Conservation (phyloP, 805 yeast genomes). For the Candida krabiensis region DNA sequence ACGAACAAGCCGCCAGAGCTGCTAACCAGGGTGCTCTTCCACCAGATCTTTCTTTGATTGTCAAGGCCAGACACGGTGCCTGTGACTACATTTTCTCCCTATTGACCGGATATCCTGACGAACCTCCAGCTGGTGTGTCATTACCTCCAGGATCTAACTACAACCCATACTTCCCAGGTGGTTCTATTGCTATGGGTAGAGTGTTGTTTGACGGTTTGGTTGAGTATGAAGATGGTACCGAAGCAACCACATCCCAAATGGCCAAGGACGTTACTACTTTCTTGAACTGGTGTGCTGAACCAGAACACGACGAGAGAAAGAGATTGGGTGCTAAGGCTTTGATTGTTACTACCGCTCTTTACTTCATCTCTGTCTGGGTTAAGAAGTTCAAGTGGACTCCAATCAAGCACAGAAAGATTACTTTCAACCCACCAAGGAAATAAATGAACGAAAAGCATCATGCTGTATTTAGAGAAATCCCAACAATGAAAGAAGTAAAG, state of each 20-base stretch:
- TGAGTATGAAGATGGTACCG: slow-evolving; percentile 98
- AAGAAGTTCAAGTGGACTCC: slow-evolving; percentile 99
- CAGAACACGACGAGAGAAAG: slow-evolving; percentile 98
- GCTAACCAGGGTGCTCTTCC: slow-evolving; percentile 99
- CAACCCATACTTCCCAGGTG: slow-evolving; percentile 99
- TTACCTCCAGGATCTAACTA: slow-evolving; percentile 95
- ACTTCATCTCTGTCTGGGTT: slow-evolving; percentile 82
- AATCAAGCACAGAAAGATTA: slow-evolving; percentile 91
- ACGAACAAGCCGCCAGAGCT: slow-evolving; percentile 99
- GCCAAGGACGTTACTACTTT: slow-evolving; percentile 96
- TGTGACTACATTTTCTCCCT: slow-evolving; percentile 92
- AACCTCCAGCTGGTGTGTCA: slow-evolving; percentile 95
- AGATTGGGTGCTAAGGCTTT: slow-evolving; percentile 93
- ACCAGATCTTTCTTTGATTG: slow-evolving; percentile 94
- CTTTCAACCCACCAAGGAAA: slow-evolving; percentile 89
- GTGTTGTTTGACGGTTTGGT: slow-evolving; percentile 96
- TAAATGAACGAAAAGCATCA: slow-evolving; percentile 24
- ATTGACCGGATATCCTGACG: slow-evolving; percentile 98
- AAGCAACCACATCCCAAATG: slow-evolving; percentile 98
- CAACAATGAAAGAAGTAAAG: slow-evolving; percentile 4
- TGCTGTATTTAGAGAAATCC: slow-evolving; percentile 10
- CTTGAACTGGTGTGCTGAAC: slow-evolving; percentile 98
- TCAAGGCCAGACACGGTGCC: slow-evolving; percentile 99
- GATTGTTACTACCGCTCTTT: slow-evolving; percentile 73
- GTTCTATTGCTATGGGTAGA: slow-evolving; percentile 98